phyloP scores from a whole-genome alignment of 768 basidiomycete species.

The Auricularia cornea region DNA sequence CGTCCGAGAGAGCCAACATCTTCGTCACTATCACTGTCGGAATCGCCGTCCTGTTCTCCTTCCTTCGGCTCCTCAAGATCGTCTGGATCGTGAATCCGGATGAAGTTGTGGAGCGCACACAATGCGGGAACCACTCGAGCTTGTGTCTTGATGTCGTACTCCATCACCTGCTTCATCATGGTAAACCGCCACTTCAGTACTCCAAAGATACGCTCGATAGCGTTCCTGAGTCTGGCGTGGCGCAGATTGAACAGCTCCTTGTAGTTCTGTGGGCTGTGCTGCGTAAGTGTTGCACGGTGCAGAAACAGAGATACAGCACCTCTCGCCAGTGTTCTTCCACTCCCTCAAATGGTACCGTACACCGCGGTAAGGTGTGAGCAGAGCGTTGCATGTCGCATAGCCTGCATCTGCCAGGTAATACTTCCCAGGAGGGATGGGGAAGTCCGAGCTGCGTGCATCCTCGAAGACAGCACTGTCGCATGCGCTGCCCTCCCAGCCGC shows the following conservation, averaged over 20 bases:
- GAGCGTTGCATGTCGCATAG: constrained; percentile 5
- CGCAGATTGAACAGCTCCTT: constrained; percentile 9
- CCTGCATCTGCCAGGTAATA: constrained; percentile 14
- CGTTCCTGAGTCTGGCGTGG: constrained; percentile 6
- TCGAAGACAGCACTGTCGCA: constrained; percentile 6
- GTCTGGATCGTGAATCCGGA: not conserved
- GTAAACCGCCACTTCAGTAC: constrained; percentile 6
- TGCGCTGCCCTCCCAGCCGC: constrained; percentile 14
- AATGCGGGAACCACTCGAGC: constrained; percentile 16
- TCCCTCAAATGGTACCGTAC: constrained; percentile 13
- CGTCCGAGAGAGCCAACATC: too few relatives aligned
- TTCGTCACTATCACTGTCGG: not conserved
- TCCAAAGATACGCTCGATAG: constrained; percentile 7
- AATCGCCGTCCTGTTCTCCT: not conserved
- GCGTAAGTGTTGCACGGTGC: too few relatives aligned
- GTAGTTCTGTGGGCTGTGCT: not conserved
- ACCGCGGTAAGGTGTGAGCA: constrained; percentile 11
- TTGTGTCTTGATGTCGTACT: constrained; percentile 6
- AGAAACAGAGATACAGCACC: too few relatives aligned
- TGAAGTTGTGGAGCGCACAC: constrained; percentile 17
- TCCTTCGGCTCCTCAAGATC: not conserved
- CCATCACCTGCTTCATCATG: not conserved
- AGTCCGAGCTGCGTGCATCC: constrained; percentile 8
- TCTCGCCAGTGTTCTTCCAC: constrained; percentile 1
- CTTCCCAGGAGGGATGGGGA: constrained; percentile 10